phyloP scores from a whole-genome alignment of 73 alveolate genomes.

The Paramecium primaurelia region DNA sequence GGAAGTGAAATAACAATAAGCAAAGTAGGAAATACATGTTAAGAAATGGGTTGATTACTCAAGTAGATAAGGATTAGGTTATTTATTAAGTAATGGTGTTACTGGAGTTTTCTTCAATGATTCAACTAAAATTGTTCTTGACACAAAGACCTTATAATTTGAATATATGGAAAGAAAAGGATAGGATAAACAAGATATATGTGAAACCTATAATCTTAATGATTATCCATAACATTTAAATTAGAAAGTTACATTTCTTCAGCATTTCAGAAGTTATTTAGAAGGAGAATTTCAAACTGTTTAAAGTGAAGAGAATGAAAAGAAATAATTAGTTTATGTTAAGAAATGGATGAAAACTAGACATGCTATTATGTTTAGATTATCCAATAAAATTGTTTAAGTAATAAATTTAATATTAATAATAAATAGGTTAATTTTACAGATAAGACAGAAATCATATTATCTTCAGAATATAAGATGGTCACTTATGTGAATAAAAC shows the following conservation, averaged over 20 bases:
- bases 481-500: conserved; percentile 93
- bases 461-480: conserved; percentile 88
- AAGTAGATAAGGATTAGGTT: conserved; percentile 77
- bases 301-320: conserved; percentile 25
- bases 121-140: conserved; percentile 68
- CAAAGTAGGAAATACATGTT: conserved; percentile 48
- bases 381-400: conserved; percentile 93
- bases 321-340: conserved; percentile 69
- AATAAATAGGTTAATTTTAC: conserved; percentile 78
- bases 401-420: not conserved
- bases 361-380: conserved; percentile 96
- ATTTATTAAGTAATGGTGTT: conserved; percentile 68
- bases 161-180: conserved; percentile 59
- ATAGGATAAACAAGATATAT: conserved; percentile 54
- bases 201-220: not conserved
- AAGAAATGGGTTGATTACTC: conserved; percentile 83
- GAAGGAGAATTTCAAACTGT: conserved; percentile 41
- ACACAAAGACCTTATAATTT: conserved; percentile 45
- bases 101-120: conserved; percentile 77
- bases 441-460: conserved; percentile 95
- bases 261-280: conserved; percentile 64
- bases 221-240: conserved; percentile 59
- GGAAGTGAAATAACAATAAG: not conserved
- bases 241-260: conserved; percentile 59
- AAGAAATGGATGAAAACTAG: conserved; percentile 97